These are phyloP conservation scores for Stygiomarasmius scandens DNA, from an alignment of 1,284 basidiomycete species.

Conservation along the genomic window DNA sequence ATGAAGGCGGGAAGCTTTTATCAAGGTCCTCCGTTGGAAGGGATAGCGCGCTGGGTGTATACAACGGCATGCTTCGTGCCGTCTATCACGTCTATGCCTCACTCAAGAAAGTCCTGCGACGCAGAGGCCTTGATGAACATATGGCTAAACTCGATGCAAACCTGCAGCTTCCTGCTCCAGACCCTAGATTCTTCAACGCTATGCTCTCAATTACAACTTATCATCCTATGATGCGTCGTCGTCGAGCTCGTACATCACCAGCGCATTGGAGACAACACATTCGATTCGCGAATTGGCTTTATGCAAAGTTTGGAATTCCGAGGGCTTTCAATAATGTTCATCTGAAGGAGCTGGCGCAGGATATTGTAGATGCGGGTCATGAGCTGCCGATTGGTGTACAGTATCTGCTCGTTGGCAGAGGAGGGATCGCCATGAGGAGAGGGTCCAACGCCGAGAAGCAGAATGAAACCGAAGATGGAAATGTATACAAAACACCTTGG, in stretches of 20 bases:
- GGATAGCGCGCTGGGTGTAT: conserved; percentile 6
- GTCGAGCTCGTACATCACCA: conserved; percentile 23
- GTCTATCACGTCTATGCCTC: conserved; percentile 7
- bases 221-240: conserved; percentile 30
- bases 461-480: too few relatives aligned
- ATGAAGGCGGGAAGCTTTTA: conserved; percentile 1
- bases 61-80: conserved; percentile 9
- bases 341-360: conserved; percentile 47
- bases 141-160: conserved; percentile 18
- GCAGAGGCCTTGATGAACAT: conserved; percentile 10
- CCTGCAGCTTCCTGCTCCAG: conserved; percentile 45
- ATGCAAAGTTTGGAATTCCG: conserved; percentile 26
- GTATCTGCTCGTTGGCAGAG: conserved; percentile 42
- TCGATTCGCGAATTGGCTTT: conserved; percentile 26
- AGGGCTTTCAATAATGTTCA: conserved; percentile 37
- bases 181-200: conserved; percentile 70
- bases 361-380: conserved; percentile 49
- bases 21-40: conserved; percentile 4
- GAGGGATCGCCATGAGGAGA: too few relatives aligned
- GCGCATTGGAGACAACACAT: conserved; percentile 33
- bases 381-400: conserved; percentile 49
- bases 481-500: not conserved
- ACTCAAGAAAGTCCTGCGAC: not conserved
- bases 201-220: conserved; percentile 46
- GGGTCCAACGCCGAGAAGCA: too few relatives aligned